Percentiles rank a stretch among this genome's conserved stretches.
These are phyloP conservation scores for Saccharomyces jurei DNA, from an alignment of 805 yeast genomes.

Conservation along the genomic window DNA sequence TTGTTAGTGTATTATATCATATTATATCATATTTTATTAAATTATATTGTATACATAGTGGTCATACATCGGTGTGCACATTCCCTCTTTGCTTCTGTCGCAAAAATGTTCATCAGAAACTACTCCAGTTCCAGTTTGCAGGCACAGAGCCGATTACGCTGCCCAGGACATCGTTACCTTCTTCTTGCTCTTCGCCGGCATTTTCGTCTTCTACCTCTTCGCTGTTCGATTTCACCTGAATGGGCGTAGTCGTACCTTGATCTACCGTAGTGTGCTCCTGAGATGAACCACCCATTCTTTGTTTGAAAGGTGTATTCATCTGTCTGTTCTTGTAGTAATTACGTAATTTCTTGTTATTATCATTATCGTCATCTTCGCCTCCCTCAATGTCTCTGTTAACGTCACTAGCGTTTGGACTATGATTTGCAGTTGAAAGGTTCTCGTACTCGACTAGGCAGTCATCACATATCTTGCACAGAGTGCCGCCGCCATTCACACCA, in stretches of 20 bases:
- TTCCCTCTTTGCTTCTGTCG: background rate
- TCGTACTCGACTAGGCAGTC: slow-evolving; percentile 57
- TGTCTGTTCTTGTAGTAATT: background rate
- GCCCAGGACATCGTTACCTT: slow-evolving; percentile 16
- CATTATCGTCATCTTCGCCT: background rate
- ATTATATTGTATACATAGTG: background rate
- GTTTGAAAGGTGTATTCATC: background rate
- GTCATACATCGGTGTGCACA: background rate
- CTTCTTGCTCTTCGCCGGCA: slow-evolving; percentile 29
- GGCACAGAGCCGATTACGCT: slow-evolving; percentile 46
- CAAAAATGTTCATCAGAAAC: slow-evolving; percentile 36
- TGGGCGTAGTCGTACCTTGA: background rate
- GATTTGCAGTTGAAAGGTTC: slow-evolving; percentile 23
- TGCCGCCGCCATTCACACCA: slow-evolving; percentile 53
- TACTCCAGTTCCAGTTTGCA: slow-evolving; percentile 76
- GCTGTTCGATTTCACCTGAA: background rate
- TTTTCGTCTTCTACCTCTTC: background rate
- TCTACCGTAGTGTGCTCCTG: background rate
- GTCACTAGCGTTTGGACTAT: slow-evolving; percentile 2
- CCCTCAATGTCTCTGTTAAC: slow-evolving; percentile 3
- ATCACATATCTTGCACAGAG: slow-evolving; percentile 61
- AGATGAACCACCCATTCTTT: background rate
- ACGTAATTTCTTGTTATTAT: background rate
- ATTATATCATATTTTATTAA: background rate
- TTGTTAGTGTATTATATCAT: background rate